phyloP scores from a whole-genome alignment of 495 filamentous ascomycete species.

The Aspergillus nanangensis region DNA sequence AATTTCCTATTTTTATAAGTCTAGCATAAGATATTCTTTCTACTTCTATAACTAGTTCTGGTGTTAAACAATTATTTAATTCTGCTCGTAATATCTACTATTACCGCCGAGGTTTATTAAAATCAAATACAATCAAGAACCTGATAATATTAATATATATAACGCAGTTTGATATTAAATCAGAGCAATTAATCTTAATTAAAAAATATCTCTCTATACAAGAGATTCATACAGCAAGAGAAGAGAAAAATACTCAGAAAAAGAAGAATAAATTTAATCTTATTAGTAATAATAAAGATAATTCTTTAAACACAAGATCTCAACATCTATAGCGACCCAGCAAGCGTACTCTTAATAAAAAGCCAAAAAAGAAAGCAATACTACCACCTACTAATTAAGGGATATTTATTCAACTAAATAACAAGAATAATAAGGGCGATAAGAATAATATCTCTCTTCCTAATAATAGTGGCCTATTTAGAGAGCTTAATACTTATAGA shows the following conservation, averaged over 20 bases:
- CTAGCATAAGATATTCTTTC: conserved; percentile 6
- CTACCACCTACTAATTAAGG: too few relatives aligned
- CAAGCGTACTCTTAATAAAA: neutral
- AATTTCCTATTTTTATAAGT: too few relatives aligned
- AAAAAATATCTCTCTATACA: too few relatives aligned
- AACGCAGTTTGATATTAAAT: too few relatives aligned
- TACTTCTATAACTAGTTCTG: conserved; percentile 1
- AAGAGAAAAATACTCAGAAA: too few relatives aligned
- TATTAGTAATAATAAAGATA: neutral
- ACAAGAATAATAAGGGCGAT: neutral
- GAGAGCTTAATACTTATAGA: neutral
- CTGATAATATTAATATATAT: too few relatives aligned
- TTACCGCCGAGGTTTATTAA: conserved; percentile 9
- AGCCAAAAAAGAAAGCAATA: neutral
- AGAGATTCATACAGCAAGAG: too few relatives aligned
- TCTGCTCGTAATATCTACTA: conserved; percentile 11
- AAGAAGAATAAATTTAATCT: too few relatives aligned
- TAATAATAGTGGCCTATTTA: too few relatives aligned
- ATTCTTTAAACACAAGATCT: neutral
- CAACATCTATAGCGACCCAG: neutral
- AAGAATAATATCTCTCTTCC: neutral
- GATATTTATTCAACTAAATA: neutral
- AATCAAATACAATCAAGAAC: too few relatives aligned
- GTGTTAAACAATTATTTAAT: too few relatives aligned
- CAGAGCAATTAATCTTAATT: too few relatives aligned